Base-by-base conservation (phyloP, 495 filamentous ascomycete genomes). In the Penicillium salamii region DNA sequence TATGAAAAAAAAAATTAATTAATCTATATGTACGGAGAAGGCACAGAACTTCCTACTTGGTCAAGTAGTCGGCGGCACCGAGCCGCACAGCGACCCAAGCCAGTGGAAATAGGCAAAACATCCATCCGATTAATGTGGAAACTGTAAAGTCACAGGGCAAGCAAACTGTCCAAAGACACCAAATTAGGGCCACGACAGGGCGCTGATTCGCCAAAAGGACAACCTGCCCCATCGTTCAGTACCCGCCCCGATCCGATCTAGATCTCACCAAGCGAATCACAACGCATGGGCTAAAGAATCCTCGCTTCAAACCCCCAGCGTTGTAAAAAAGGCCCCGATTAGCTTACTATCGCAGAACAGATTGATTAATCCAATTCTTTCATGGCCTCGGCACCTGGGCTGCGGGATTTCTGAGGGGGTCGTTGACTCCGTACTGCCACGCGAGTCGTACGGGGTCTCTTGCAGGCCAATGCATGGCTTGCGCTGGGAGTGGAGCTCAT, bases 161-260 rank as follows among this genome's bases (percentile, higher is more conserved):
- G 29, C 7, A 32, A 28, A 28, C 4, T 28, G n/a, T 28, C 24
- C 24, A 28, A 28, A 28, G 4, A 4, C 24, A 4, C 24, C 24
- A 9, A 13, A 32, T 13, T 20, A 1, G 12, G n/a, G 19, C 21
- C 8, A 35, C 29, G 12, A 5, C 5, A 13, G 3, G 29, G 8
- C 24, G 40, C 31, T 50, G 50, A 54, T 57, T 43, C 47, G 46
- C 46, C 33, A 12, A 3, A 12, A 34, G 23, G 31, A 24, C 14
- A 13, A 3, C 17, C 15, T 26, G 24, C 50, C 55, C 53, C 59
- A 53, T 49, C 39, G 59, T 57, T 63, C 57, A 23, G 29, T 29
- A 11, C 29, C 59, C 40, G 34, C 43, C 31, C 29, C 56, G 56
- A 60, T 60, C 57, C 53, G 59, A 63, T 63, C 59, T 53, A 60